Evolutionary conservation across 2,329 filamentous ascomycete genomes (phyloP).

Genomic region (Colletotrichum simmondsii): DNA sequence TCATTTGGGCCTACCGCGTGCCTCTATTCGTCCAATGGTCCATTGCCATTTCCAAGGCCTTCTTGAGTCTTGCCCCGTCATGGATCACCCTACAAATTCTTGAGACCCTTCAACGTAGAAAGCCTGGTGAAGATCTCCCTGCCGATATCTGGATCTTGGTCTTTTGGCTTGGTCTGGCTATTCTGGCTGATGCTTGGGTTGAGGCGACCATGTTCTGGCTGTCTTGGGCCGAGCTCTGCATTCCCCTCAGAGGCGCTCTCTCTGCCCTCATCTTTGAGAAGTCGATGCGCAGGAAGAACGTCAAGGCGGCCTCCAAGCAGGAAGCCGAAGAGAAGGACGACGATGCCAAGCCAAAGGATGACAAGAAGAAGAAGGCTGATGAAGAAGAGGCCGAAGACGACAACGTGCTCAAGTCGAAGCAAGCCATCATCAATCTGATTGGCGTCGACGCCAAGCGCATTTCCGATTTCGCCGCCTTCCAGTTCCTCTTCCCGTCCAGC

Average conservation of each 20-base stretch:
- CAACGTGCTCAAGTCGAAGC: constrained; percentile 59
- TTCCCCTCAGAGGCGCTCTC: constrained; percentile 77
- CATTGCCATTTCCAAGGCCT: constrained; percentile 63
- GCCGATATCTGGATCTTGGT: constrained; percentile 76
- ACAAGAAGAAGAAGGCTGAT: constrained; percentile 57
- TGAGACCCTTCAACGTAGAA: constrained; percentile 68
- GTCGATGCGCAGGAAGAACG: constrained; percentile 80
- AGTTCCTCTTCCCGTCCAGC: constrained; percentile 72
- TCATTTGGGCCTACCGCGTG: constrained; percentile 68
- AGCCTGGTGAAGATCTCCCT: constrained; percentile 55
- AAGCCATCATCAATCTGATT: constrained; percentile 81
- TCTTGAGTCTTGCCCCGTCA: constrained; percentile 77
- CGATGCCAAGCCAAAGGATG: constrained; percentile 43
- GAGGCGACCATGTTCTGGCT: constrained; percentile 77
- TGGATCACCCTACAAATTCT: constrained; percentile 75
- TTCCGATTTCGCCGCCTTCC: constrained; percentile 74
- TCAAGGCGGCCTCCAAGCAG: constrained; percentile 70
- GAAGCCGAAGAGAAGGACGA: constrained; percentile 43
- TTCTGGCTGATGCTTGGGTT: constrained; percentile 68
- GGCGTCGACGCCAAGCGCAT: constrained; percentile 80
- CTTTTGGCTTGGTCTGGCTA: constrained; percentile 68
- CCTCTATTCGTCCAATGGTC: constrained; percentile 68
- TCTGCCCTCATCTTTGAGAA: constrained; percentile 81
- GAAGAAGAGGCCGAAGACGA: constrained; percentile 58
- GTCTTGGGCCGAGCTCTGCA: constrained; percentile 68